phyloP scores from a whole-genome alignment of 176 grass and related monocot genomes.

The Carex parvula region DNA sequence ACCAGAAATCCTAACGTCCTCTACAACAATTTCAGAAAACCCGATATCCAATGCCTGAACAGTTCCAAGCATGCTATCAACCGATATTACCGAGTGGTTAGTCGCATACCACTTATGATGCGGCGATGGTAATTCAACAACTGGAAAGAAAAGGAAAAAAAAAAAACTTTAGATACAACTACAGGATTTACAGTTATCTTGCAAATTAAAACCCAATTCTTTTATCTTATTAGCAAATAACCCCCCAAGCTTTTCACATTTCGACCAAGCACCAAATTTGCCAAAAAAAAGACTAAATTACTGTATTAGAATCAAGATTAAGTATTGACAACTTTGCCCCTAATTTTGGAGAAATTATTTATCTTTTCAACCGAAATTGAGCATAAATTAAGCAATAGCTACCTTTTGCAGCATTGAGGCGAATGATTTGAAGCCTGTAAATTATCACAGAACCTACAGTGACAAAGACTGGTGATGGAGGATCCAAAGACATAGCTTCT shows the following conservation, averaged over 20 bases:
- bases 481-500: slow-evolving; percentile 93
- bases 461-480: slow-evolving; percentile 83
- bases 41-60: slow-evolving; percentile 64
- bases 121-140: slow-evolving; percentile 70
- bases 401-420: slow-evolving; percentile 71
- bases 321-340: neutral
- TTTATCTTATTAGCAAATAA: neutral
- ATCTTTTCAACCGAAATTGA: neutral
- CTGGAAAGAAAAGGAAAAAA: slow-evolving; percentile 36
- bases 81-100: slow-evolving; percentile 67
- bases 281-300: neutral
- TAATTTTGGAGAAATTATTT: neutral
- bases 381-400: neutral
- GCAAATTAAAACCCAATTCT: neutral
- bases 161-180: neutral
- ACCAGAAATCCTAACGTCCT: slow-evolving; percentile 81
- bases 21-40: slow-evolving; percentile 65
- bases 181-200: neutral
- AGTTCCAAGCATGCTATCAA: slow-evolving; percentile 60
- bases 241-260: neutral
- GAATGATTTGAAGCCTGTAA: slow-evolving; percentile 78
- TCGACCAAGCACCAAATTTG: neutral
- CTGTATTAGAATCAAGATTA: neutral
- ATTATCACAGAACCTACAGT: slow-evolving; percentile 67
- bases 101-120: slow-evolving; percentile 70